A percentile compares a stretch with the other conserved stretches of the same genome.
Evolutionary conservation across 176 grass and related monocot genomes (phyloP).

Genomic region (Alopecurus myosuroides): DNA sequence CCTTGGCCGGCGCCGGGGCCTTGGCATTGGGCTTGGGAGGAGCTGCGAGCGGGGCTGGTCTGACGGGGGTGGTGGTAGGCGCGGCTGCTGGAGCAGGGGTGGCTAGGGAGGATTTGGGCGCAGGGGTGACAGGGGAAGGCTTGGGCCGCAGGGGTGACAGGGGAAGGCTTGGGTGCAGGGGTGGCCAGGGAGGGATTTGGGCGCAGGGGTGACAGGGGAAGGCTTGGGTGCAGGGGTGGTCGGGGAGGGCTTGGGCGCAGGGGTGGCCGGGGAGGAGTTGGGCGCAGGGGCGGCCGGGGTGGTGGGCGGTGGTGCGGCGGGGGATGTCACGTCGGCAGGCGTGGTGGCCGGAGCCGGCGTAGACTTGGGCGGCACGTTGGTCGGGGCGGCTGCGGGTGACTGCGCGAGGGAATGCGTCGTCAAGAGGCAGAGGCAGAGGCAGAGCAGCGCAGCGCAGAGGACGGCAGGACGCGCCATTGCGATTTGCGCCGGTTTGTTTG

Average conservation of each 20-base stretch:
- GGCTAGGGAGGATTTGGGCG: neutral
- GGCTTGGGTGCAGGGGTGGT: too few species aligned
- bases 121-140: neutral
- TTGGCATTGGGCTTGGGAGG: neutral
- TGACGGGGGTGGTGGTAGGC: neutral
- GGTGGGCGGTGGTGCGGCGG: neutral
- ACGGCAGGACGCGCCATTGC: slow-evolving; percentile 1
- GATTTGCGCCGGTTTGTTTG: neutral
- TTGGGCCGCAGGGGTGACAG: neutral
- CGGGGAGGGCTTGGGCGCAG: neutral
- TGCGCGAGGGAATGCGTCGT: slow-evolving; percentile 7
- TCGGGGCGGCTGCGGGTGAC: neutral
- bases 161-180: neutral
- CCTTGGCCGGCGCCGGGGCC: slow-evolving; percentile 10
- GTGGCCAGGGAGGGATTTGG: too few species aligned
- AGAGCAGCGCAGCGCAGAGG: slow-evolving; percentile 9
- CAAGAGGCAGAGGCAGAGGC: neutral
- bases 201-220: too few species aligned
- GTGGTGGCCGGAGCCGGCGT: neutral
- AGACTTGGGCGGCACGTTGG: slow-evolving; percentile 26
- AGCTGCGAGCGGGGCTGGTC: neutral
- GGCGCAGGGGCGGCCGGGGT: neutral
- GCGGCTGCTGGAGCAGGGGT: neutral
- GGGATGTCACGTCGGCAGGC: neutral
- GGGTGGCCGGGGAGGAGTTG: neutral